Base-by-base conservation (phyloP, 768 basidiomycete genomes). In the Pisolithus orientalis region DNA sequence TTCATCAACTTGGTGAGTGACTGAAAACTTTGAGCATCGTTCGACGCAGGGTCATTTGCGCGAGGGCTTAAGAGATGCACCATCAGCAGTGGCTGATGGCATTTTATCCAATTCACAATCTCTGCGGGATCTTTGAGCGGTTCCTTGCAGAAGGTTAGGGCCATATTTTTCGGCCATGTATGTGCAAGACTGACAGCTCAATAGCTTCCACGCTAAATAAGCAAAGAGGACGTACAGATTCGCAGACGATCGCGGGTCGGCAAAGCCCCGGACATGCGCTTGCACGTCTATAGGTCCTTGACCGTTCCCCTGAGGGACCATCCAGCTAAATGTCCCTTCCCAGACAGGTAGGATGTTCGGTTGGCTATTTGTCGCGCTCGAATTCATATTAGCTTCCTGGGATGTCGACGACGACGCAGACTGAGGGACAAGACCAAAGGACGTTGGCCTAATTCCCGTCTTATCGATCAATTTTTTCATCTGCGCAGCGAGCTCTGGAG, bases 381-480 rank as follows among this genome's bases (percentile, higher is more conserved):
- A 4, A 28, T 42, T 58, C 24, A 25, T 43, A 13, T 38, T 37
- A 25, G 54, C 29, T 25, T 56, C 56, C 34, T 59, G 62, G 27
- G 56, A 43, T 1, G 53, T 45, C 28, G 56, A 27, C 51, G 57
- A 51, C 31, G 67, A 60, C 21, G 53, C 7, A 44, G 42, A 49
- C 17, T 58, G 66, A 38, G 56, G 53, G 21, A 53, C 47, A 39
- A 50, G 47, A 44, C 56, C 58, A 31, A 55, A 51, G 39, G 14
- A 49, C 49, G 57, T 67, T 11, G 69, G 55, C 5, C 57, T 59
- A 14, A 66, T 60, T 27, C 69, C 69, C 51, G 72, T 73, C 61
- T 76, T 76, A 46, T 82, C 80, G 5, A 71, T 58, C 57, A 75
- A 53, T 56, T 78, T 80, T 52, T 76, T 75, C 70, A 79, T 74